These are phyloP conservation scores for Paecilomyces dactylethromorphus DNA, from an alignment of 2,329 filamentous ascomycete species.

Conservation along the genomic window DNA sequence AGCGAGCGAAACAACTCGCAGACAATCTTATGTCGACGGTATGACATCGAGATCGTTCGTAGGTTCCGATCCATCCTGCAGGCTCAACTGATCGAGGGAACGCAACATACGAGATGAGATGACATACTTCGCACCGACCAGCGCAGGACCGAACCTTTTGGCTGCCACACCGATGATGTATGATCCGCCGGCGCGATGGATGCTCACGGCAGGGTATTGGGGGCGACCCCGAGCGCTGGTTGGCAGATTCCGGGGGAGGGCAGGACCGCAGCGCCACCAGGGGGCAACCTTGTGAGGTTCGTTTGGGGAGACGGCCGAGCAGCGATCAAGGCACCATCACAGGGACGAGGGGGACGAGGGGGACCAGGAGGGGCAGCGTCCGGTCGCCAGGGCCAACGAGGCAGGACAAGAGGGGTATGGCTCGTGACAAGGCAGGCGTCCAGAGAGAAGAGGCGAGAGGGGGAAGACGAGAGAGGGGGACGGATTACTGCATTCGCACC, in stretches of 20 bases:
- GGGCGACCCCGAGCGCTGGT: not conserved
- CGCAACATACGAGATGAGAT: not conserved
- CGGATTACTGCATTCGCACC: too few species aligned
- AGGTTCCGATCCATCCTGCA: not conserved
- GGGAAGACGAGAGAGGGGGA: too few species aligned
- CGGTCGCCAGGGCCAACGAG: too few species aligned
- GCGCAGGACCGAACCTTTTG: not conserved
- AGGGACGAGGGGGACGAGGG: not conserved
- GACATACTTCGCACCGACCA: not conserved
- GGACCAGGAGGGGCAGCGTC: slow-evolving; percentile 14
- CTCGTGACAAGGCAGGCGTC: too few species aligned
- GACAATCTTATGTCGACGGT: too few species aligned
- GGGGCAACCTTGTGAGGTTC: not conserved
- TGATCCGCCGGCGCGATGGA: not conserved
- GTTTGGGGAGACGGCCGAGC: not conserved
- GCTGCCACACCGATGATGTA: not conserved
- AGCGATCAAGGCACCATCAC: not conserved
- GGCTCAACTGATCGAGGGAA: not conserved
- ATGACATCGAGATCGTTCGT: not conserved
- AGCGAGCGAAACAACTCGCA: too few species aligned
- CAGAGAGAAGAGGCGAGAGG: too few species aligned
- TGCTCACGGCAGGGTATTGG: not conserved
- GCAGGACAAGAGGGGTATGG: too few species aligned
- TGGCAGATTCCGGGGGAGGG: not conserved
- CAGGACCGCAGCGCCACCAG: not conserved